These are phyloP conservation scores for Ilex asprella DNA, from an alignment of 257 asterid species.

Conservation along the genomic window DNA sequence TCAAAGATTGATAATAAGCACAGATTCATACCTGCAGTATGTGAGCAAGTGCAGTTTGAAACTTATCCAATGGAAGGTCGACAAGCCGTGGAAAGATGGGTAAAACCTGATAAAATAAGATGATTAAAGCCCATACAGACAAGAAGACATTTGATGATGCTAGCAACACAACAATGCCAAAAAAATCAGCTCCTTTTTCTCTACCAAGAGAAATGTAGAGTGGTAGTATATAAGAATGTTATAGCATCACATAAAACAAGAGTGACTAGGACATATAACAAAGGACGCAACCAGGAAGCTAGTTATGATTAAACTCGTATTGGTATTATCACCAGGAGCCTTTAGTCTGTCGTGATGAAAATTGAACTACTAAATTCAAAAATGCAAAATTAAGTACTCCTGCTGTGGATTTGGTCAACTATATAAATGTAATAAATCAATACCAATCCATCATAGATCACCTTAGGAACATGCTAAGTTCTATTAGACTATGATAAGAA, in stretches of 20 bases:
- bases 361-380: not conserved
- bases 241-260: not conserved
- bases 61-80: slow-evolving; percentile 82
- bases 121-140: not conserved
- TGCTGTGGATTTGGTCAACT: too few species aligned
- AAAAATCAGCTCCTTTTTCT: too few species aligned
- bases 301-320: not conserved
- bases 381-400: too few species aligned
- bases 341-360: not conserved
- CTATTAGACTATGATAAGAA: too few species aligned
- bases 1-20: slow-evolving; percentile 5
- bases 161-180: too few species aligned
- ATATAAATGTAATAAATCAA: too few species aligned
- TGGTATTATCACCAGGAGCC: not conserved
- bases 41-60: slow-evolving; percentile 95
- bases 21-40: slow-evolving; percentile 62
- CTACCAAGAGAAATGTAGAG: too few species aligned
- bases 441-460: too few species aligned
- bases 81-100: slow-evolving; percentile 89
- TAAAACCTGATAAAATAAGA: slow-evolving; percentile 55
- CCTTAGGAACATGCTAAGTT: too few species aligned
- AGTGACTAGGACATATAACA: not conserved
- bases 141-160: not conserved
- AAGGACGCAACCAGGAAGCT: not conserved
- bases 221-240: too few species aligned